These are phyloP conservation scores for Diospyros lotus DNA, from an alignment of 148 eudicot species.

Conservation along the genomic window DNA sequence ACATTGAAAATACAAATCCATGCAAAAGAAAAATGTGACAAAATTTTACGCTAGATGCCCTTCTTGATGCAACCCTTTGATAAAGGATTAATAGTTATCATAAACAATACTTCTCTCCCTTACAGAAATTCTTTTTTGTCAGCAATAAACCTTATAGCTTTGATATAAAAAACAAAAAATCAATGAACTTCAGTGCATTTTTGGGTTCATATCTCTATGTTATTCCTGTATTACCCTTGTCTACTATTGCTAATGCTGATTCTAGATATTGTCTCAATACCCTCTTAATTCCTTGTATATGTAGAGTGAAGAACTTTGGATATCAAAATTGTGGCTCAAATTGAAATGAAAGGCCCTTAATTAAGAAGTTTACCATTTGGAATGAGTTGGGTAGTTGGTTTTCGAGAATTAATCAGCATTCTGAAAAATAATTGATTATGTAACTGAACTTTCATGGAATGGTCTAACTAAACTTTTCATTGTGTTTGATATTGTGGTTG, in stretches of 20 bases:
- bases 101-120: neutral
- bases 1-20: too few species aligned
- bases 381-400: neutral
- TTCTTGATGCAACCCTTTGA: too few species aligned
- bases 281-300: neutral
- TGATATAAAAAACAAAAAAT: neutral
- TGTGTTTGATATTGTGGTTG: neutral
- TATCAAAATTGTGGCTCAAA: neutral
- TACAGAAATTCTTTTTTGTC: neutral
- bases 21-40: too few species aligned
- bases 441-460: neutral
- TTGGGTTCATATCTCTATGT: neutral
- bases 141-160: neutral
- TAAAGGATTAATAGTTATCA: too few species aligned
- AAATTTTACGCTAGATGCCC: too few species aligned
- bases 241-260: neutral
- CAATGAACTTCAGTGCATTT: neutral
- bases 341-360: too few species aligned
- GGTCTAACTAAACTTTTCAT: neutral
- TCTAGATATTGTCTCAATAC: neutral
- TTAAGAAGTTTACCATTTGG: neutral
- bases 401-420: neutral
- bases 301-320: neutral
- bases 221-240: neutral
- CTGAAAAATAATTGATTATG: neutral